phyloP scores from a whole-genome alignment of 805 yeast genomes.

The Monosporozyma servazzii region DNA sequence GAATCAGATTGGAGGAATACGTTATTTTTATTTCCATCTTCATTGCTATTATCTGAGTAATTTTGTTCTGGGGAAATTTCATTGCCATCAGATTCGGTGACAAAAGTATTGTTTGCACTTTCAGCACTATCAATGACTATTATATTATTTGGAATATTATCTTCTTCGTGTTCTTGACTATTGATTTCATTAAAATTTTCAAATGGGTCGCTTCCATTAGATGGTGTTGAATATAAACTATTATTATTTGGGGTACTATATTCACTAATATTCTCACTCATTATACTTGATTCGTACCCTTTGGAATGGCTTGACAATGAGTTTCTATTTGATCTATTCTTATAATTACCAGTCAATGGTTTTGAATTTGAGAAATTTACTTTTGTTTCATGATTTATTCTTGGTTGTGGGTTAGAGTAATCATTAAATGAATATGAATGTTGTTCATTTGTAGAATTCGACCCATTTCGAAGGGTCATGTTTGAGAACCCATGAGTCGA shows the following conservation, averaged over 20 bases:
- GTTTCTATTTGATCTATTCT: conserved; percentile 5
- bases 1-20: background rate
- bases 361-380: conserved; percentile 24
- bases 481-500: conserved; percentile 12
- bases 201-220: background rate
- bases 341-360: conserved; percentile 10
- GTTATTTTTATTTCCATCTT: background rate
- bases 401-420: background rate
- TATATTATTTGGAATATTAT: background rate
- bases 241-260: background rate
- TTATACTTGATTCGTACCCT: background rate
- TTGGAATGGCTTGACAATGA: background rate
- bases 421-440: conserved; percentile 3
- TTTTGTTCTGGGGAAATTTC: background rate
- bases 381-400: background rate
- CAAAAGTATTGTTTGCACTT: background rate
- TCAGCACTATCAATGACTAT: background rate
- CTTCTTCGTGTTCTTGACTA: conserved; percentile 3
- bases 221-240: background rate
- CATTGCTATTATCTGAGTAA: background rate
- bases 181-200: conserved; percentile 10
- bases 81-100: background rate
- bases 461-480: conserved; percentile 25
- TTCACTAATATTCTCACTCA: background rate
- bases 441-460: background rate